Evolutionary conservation across 768 basidiomycete species (phyloP).

Genomic region (Hericium rajendrae): DNA sequence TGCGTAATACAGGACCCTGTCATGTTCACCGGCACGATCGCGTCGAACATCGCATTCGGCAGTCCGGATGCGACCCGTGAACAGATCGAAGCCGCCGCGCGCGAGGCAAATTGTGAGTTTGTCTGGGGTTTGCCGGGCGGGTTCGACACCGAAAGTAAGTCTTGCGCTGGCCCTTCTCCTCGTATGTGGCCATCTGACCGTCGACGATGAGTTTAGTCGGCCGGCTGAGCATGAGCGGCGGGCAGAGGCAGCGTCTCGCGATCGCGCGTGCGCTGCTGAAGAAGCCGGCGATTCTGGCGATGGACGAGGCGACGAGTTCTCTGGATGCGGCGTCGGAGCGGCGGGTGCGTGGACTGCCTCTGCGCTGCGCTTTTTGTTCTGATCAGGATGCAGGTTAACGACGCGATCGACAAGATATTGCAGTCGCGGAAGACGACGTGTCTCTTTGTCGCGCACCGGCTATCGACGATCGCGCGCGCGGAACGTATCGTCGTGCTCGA

Average conservation of each 20-base stretch:
- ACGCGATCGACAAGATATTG: slow-evolving; percentile 85
- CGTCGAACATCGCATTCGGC: slow-evolving; percentile 91
- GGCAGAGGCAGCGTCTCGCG: slow-evolving; percentile 73
- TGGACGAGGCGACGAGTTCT: slow-evolving; percentile 87
- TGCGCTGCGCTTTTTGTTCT: not conserved
- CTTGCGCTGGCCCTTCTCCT: not conserved
- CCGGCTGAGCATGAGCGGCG: slow-evolving; percentile 62
- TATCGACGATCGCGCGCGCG: slow-evolving; percentile 85
- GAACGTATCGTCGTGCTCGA: slow-evolving; percentile 88
- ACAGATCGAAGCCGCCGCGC: slow-evolving; percentile 81
- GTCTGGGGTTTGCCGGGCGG: slow-evolving; percentile 91
- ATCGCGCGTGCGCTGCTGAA: slow-evolving; percentile 84
- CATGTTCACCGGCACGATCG: slow-evolving; percentile 87
- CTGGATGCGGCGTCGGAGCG: slow-evolving; percentile 85
- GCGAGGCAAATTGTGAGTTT: slow-evolving; percentile 92
- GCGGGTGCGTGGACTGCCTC: slow-evolving; percentile 35
- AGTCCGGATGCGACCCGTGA: slow-evolving; percentile 62
- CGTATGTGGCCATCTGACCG: not conserved
- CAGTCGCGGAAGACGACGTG: slow-evolving; percentile 75
- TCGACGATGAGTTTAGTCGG: slow-evolving; percentile 36
- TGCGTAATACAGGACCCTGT: slow-evolving; percentile 51
- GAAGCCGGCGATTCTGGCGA: slow-evolving; percentile 77
- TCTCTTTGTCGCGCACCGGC: slow-evolving; percentile 79
- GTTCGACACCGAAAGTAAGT: slow-evolving; percentile 85
- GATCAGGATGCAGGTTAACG: slow-evolving; percentile 54